Evolutionary conservation across 164 flowering plant species (phyloP).

Genomic region (Nelumbo lutea): DNA sequence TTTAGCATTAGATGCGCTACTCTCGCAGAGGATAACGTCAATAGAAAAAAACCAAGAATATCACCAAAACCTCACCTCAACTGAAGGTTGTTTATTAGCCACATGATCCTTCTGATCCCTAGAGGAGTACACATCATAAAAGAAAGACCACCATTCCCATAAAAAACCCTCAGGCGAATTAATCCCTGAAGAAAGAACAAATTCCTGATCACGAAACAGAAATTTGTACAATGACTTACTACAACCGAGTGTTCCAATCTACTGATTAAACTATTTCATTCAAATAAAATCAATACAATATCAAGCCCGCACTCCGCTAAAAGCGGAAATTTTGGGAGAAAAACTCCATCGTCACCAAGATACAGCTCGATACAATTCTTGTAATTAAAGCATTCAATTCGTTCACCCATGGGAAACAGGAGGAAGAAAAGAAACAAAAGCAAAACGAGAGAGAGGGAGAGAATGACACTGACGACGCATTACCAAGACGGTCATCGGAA

Average conservation of each 20-base stretch:
- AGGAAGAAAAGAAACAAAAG: neutral
- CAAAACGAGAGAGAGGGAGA: neutral
- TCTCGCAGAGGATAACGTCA: too few relatives aligned
- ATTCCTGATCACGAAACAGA: neutral
- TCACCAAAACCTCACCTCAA: too few relatives aligned
- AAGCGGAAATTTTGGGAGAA: too few relatives aligned
- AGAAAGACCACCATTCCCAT: conserved; percentile 13
- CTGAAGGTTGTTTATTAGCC: neutral
- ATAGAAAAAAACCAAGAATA: too few relatives aligned
- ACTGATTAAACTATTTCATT: neutral
- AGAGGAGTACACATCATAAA: conserved; percentile 1
- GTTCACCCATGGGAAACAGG: neutral
- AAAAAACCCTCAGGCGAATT: conserved; percentile 8
- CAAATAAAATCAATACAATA: neutral
- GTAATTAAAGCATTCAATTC: neutral
- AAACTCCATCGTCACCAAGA: too few relatives aligned
- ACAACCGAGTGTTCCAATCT: neutral
- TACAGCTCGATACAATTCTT: neutral
- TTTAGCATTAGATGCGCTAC: too few relatives aligned
- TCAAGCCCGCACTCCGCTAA: too few relatives aligned
- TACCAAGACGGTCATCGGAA: neutral
- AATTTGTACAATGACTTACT: neutral
- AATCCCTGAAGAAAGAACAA: conserved; percentile 3
- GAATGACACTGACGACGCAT: neutral
- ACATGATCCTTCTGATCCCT: neutral